phyloP scores from a whole-genome alignment of 805 yeast species.

The Trichomonascus vanleenenianus region DNA sequence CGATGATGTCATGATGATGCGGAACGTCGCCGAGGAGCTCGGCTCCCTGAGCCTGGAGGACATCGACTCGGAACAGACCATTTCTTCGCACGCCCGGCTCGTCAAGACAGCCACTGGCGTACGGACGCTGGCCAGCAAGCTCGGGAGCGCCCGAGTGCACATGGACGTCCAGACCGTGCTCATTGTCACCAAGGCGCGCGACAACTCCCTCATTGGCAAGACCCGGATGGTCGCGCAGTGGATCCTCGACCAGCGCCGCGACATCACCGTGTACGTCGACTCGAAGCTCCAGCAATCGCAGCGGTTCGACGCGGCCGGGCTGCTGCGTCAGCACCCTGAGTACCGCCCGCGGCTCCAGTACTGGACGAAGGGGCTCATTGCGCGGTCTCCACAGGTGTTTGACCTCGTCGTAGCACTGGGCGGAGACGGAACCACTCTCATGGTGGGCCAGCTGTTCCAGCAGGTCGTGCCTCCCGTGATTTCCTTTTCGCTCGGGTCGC shows the following conservation, averaged over 20 bases:
- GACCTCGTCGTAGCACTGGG: constrained; percentile 85
- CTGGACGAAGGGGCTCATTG: constrained; percentile 59
- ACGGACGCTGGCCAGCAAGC: constrained; percentile 23
- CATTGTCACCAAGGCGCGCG: constrained; percentile 87
- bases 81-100: too few relatives aligned
- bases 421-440: constrained; percentile 91
- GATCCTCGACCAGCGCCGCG: constrained; percentile 36
- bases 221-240: constrained; percentile 78
- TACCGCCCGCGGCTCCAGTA: constrained; percentile 43
- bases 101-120: constrained; percentile 26
- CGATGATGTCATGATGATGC: constrained; percentile 5
- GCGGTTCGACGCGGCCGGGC: constrained; percentile 52
- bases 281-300: constrained; percentile 51
- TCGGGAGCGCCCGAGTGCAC: constrained; percentile 35
- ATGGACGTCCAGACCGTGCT: constrained; percentile 62
- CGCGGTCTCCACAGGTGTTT: constrained; percentile 30
- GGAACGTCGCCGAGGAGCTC: constrained; percentile 12
- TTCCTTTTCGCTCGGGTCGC: constrained; percentile 78
- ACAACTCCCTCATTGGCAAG: constrained; percentile 63
- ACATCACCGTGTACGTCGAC: constrained; percentile 62
- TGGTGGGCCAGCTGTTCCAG: constrained; percentile 78
- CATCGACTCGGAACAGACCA: background rate
- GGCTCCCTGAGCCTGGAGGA: constrained; percentile 35
- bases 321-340: constrained; percentile 40
- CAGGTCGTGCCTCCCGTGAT: constrained; percentile 82